Evolutionary conservation across 164 flowering plant genomes (phyloP).

Genomic region (Chloranthus sessilifolius): DNA sequence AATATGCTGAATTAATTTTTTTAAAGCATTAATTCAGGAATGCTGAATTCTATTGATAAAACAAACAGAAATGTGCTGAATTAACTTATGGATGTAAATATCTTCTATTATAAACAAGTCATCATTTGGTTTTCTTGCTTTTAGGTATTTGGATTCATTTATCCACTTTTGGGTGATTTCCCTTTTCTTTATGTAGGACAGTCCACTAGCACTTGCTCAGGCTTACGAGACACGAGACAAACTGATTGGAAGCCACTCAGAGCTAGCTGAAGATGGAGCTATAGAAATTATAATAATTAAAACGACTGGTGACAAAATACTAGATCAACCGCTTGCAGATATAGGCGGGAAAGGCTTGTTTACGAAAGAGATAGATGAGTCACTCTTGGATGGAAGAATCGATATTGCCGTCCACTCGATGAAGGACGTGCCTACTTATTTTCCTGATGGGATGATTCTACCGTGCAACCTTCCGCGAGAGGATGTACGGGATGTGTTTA

Average conservation of each 20-base stretch:
- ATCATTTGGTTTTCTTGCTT: background rate
- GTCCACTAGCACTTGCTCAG: slow-evolving; percentile 3
- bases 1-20: background rate
- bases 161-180: too few species aligned
- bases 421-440: background rate
- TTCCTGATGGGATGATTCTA: slow-evolving; percentile 2
- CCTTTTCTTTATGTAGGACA: slow-evolving; percentile 1
- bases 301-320: slow-evolving; percentile 2
- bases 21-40: background rate
- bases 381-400: background rate
- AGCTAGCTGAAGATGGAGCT: slow-evolving; percentile 4
- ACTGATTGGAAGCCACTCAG: background rate
- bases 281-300: slow-evolving; percentile 2
- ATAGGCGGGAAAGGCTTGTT: slow-evolving; percentile 3
- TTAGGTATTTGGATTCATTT: background rate
- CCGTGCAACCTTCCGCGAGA: slow-evolving; percentile 5
- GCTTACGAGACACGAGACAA: slow-evolving; percentile 4
- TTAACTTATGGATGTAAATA: background rate
- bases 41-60: background rate
- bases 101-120: too few species aligned
- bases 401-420: slow-evolving; percentile 5
- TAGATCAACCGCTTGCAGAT: slow-evolving; percentile 1
- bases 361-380: slow-evolving; percentile 4
- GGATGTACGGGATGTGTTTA: slow-evolving; percentile 3
- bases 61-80: background rate